phyloP scores from a whole-genome alignment of 441 rosid genomes.

The Pelargonium citronellum region DNA sequence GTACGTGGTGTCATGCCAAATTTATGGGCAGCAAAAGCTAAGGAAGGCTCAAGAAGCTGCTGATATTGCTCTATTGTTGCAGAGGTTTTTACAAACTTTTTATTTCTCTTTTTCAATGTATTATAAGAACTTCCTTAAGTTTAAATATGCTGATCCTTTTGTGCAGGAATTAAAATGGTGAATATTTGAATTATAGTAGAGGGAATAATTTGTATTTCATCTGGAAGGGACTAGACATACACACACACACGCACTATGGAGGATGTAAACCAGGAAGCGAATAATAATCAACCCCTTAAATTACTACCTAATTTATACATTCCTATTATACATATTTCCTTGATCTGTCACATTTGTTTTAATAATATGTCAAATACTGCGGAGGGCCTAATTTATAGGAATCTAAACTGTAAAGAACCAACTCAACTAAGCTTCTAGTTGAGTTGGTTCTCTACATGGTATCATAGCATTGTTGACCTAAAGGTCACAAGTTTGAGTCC shows the following conservation, averaged over 20 bases:
- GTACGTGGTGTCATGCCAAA: constrained; percentile 92
- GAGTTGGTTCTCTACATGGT: no score
- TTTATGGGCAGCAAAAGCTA: constrained; percentile 97
- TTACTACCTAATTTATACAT: no score
- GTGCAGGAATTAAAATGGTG: neutral
- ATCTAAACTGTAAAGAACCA: neutral
- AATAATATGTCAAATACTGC: neutral
- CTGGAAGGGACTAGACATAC: no score
- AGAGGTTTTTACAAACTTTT: constrained; percentile 35
- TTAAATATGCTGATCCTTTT: neutral
- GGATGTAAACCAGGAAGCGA: no score
- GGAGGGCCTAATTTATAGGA: neutral
- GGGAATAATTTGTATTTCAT: no score
- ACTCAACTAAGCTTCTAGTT: no score
- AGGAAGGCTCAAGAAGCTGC: constrained; percentile 87
- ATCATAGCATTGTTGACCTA: no score
- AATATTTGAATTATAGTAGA: neutral
- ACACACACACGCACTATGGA: no score
- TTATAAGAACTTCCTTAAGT: neutral
- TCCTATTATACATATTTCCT: no score
- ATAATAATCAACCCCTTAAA: no score
- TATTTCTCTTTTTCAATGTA: constrained; percentile 15
- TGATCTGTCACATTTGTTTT: neutral
- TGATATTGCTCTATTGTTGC: constrained; percentile 91
- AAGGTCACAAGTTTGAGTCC: no score